Conservation (phyloP, 345 rosid species). For the Mangifera indica region DNA sequence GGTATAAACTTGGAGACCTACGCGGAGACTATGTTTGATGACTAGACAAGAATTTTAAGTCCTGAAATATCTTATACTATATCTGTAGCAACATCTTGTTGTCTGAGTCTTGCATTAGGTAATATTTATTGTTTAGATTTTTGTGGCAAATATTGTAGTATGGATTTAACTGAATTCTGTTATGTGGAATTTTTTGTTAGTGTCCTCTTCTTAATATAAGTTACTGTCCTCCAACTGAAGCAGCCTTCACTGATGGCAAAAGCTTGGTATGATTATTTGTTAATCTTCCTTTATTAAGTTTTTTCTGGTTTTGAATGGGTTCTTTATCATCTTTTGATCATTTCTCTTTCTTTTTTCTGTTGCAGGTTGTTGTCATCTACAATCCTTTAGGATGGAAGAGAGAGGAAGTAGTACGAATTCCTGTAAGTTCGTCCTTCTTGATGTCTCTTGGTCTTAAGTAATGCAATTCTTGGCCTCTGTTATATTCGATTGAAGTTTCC, state of each 20-base stretch:
- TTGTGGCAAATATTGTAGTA: background rate
- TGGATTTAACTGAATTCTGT: slow-evolving; percentile 24
- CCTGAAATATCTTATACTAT: background rate
- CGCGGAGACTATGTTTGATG: background rate
- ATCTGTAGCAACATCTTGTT: background rate
- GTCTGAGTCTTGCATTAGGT: background rate
- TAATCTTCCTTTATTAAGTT: slow-evolving; percentile 8
- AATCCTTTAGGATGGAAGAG: slow-evolving; percentile 91
- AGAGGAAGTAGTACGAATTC: slow-evolving; percentile 75
- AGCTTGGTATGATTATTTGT: slow-evolving; percentile 55
- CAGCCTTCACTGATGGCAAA: slow-evolving; percentile 53
- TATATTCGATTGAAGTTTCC: background rate
- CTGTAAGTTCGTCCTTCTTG: slow-evolving; percentile 47
- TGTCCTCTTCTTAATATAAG: slow-evolving; percentile 93
- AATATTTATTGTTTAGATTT: background rate
- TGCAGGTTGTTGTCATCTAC: slow-evolving; percentile 70
- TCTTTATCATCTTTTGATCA: slow-evolving; percentile 20
- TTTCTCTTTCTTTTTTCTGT: slow-evolving; percentile 19
- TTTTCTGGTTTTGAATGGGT: slow-evolving; percentile 12
- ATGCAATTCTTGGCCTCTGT: slow-evolving; percentile 11
- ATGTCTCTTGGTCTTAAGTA: slow-evolving; percentile 15
- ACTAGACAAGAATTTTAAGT: background rate
- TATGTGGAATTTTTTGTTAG: slow-evolving; percentile 44
- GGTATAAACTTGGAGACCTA: background rate
- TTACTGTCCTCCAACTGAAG: slow-evolving; percentile 89